Evolutionary conservation across 108 stramenopile genomes (phyloP).

Genomic region (Conticribra weissflogii): DNA sequence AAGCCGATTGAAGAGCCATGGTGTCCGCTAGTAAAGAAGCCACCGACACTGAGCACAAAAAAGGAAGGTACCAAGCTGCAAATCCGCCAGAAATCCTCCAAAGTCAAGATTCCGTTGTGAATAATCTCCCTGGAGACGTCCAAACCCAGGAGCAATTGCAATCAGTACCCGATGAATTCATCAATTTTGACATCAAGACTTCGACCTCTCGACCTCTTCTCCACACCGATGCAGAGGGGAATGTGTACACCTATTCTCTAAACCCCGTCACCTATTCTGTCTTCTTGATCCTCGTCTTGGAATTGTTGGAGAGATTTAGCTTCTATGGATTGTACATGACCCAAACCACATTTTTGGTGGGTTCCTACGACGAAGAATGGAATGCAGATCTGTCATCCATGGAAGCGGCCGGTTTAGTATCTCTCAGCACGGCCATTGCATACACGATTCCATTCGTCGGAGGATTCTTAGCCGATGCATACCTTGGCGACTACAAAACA

Average conservation of each 20-base stretch:
- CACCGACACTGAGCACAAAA: no score
- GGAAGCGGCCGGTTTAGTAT: conserved; percentile 38
- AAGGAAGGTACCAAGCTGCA: no score
- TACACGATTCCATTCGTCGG: conserved; percentile 57
- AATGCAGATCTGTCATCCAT: conserved; percentile 40
- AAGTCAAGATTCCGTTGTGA: background rate
- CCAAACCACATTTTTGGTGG: conserved; percentile 47
- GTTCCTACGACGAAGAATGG: conserved; percentile 42
- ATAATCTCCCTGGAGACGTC: conserved; percentile 30
- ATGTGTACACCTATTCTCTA: conserved; percentile 41
- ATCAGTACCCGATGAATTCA: conserved; percentile 23
- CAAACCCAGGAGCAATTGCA: conserved; percentile 17
- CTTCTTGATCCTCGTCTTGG: conserved; percentile 47
- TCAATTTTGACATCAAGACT: conserved; percentile 2
- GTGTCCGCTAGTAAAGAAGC: no score
- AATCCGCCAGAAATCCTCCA: no score
- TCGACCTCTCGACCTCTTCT: conserved; percentile 25
- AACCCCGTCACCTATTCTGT: conserved; percentile 46
- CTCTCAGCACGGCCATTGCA: conserved; percentile 47
- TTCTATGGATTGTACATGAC: conserved; percentile 55
- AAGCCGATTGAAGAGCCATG: no score
- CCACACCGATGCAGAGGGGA: conserved; percentile 31
- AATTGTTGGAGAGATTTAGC: conserved; percentile 48
- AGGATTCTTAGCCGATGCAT: conserved; percentile 43
- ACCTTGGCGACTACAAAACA: conserved; percentile 52